These are phyloP conservation scores for Macrophomina tecta DNA, from an alignment of 2,329 filamentous ascomycete species.

Conservation along the genomic window DNA sequence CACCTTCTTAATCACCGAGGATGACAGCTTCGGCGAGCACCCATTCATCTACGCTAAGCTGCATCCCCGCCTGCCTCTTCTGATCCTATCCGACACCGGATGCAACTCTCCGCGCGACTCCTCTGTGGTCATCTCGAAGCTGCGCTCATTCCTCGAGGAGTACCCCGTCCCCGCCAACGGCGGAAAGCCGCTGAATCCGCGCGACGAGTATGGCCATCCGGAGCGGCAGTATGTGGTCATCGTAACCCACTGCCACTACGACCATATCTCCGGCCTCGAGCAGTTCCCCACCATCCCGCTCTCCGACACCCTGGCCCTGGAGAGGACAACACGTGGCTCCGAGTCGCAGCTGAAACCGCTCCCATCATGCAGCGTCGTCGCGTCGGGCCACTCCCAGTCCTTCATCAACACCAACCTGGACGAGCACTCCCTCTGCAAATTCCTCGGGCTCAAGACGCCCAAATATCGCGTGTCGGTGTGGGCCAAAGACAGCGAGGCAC, in stretches of 20 bases:
- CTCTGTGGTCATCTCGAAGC: constrained; percentile 37
- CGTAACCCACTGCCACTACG: constrained; percentile 56
- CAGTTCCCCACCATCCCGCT: constrained; percentile 38
- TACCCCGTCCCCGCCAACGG: constrained; percentile 45
- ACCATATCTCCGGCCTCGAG: constrained; percentile 46
- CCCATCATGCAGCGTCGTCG: constrained; percentile 37
- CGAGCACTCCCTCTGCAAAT: constrained; percentile 50
- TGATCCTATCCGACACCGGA: constrained; percentile 55
- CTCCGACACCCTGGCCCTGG: constrained; percentile 2
- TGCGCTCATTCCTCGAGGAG: constrained; percentile 52
- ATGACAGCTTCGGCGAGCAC: constrained; percentile 51
- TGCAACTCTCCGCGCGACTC: constrained; percentile 47
- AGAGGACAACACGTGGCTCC: background rate
- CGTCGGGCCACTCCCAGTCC: constrained; percentile 43
- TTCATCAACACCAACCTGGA: constrained; percentile 51
- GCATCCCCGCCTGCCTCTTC: constrained; percentile 37
- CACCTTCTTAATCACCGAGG: constrained; percentile 53
- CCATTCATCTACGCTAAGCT: constrained; percentile 57
- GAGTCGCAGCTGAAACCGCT: constrained; percentile 29
- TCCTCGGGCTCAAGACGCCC: constrained; percentile 41
- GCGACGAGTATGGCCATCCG: constrained; percentile 30
- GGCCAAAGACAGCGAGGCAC: constrained; percentile 46
- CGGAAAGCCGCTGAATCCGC: constrained; percentile 46
- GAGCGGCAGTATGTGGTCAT: constrained; percentile 48
- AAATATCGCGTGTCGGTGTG: constrained; percentile 51